Base-by-base conservation (phyloP, 208 protist genomes). In the Leishmania turanica region DNA sequence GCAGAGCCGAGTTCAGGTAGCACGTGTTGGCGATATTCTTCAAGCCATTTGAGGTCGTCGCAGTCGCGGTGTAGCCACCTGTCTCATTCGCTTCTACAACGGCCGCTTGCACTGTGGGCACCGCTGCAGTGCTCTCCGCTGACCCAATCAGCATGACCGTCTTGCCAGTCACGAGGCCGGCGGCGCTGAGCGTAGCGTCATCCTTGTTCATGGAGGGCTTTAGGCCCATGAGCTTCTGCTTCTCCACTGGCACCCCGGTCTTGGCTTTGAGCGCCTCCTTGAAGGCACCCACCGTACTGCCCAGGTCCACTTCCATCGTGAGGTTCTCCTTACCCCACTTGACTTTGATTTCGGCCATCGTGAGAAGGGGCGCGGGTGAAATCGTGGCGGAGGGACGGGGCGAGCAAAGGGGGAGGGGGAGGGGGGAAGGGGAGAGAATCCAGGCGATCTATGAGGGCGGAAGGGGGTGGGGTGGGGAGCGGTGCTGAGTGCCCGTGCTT, bases 21-120 rank as follows among this genome's bases (percentile, higher is more conserved):
- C 95, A 98, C 69, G 93, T 98, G 88, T 97, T 98, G 54, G 87
- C 90, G 73, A 96, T 94, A 83, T 97, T 97, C 62, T 2, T 74
- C 37, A 97, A 76, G 5, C 94, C 93, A 60, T 90, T 91, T 31
- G 83, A 87, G 31, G 71, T 86, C 15, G 75, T 51, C 0, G 77
- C 19, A 1, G 69, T 78, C 37, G 58, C 80, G 1, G 65, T 60
- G 80, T 83, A 80, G 27, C 82, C 87, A 64, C 72, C 82, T 1
- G 73, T 65, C 51, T 81, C 56, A 70, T 82, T 79, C 11, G 17
- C 76, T 34, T 80, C 75, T 37, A 62, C 71, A 19, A 64, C 79
- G 34, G 83, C 65, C 45, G 75, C 78, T 72, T 85, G 75, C 45
- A 80, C 82, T 37, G 81, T 84, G 15, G 88, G 86, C 47, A 85